phyloP scores from a whole-genome alignment of 192 early-diverging fungal species.

The Funneliformis geosporum region DNA sequence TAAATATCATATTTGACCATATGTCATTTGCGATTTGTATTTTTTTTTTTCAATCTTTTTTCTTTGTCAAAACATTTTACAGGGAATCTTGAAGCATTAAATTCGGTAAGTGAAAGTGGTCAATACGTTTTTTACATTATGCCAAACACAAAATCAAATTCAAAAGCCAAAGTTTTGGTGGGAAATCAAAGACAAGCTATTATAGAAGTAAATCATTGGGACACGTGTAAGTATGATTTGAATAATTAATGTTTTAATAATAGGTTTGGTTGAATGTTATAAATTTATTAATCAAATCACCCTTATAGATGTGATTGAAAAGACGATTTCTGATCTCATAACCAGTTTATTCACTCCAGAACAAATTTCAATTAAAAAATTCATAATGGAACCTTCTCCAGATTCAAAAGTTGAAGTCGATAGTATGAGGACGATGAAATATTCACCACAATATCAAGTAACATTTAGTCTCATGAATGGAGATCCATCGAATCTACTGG shows the following conservation, averaged over 20 bases:
- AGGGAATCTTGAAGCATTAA: not conserved
- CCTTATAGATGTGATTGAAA: conserved; percentile 36
- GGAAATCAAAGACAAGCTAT: conserved; percentile 43
- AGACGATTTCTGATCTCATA: conserved; percentile 34
- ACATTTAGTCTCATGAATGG: conserved; percentile 88
- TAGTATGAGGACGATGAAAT: conserved; percentile 79
- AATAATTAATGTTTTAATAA: no score
- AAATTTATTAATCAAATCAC: not conserved
- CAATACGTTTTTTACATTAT: conserved; percentile 46
- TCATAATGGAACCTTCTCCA: conserved; percentile 14
- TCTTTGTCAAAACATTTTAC: not conserved
- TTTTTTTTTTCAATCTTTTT: not conserved
- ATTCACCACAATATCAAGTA: conserved; percentile 79
- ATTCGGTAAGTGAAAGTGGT: conserved; percentile 30
- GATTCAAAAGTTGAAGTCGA: conserved; percentile 40
- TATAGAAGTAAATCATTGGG: conserved; percentile 35
- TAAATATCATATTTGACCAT: not conserved
- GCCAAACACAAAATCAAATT: conserved; percentile 6
- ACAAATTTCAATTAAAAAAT: conserved; percentile 30
- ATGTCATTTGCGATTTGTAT: not conserved
- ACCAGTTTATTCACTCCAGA: conserved; percentile 38
- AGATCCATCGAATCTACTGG: conserved; percentile 64
- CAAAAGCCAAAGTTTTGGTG: conserved; percentile 19
- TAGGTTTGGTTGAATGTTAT: not conserved
- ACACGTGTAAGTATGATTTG: conserved; percentile 27